Conservation (phyloP, 805 yeast species). For the Myxozyma monticola region DNA sequence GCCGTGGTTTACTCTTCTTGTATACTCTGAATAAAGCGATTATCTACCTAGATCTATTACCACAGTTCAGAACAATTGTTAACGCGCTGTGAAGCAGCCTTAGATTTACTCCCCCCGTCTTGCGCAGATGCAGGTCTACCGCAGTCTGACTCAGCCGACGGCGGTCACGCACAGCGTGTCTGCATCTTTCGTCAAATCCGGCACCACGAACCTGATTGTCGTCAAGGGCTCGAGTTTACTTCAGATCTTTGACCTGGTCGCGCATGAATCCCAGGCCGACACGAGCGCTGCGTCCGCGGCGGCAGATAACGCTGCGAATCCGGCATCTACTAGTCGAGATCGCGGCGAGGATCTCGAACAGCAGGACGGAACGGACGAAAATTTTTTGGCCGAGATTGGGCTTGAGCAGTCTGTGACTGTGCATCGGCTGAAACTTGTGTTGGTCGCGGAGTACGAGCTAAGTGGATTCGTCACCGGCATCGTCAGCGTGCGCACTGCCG, state of each 20-base stretch:
- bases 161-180: conserved; percentile 62
- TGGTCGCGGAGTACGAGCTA: conserved; percentile 65
- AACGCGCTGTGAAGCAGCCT: too few relatives aligned
- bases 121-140: conserved; percentile 68
- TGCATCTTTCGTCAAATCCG: conserved; percentile 11
- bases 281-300: conserved; percentile 13
- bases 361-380: conserved; percentile 23
- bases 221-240: conserved; percentile 66
- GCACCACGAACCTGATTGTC: conserved; percentile 56
- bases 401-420: conserved; percentile 32
- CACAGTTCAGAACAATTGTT: too few relatives aligned
- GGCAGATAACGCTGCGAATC: not conserved
- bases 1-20: too few relatives aligned
- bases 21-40: too few relatives aligned
- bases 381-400: conserved; percentile 32
- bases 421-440: conserved; percentile 38
- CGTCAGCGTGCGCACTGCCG: conserved; percentile 38
- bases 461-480: conserved; percentile 69
- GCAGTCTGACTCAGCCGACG: conserved; percentile 74
- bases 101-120: too few relatives aligned
- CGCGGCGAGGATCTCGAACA: not conserved
- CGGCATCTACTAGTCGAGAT: too few relatives aligned
- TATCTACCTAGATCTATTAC: too few relatives aligned
- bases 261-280: conserved; percentile 29
- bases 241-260: conserved; percentile 55